phyloP scores from a whole-genome alignment of 495 filamentous ascomycete species.

The Lasiosphaeria ovina region DNA sequence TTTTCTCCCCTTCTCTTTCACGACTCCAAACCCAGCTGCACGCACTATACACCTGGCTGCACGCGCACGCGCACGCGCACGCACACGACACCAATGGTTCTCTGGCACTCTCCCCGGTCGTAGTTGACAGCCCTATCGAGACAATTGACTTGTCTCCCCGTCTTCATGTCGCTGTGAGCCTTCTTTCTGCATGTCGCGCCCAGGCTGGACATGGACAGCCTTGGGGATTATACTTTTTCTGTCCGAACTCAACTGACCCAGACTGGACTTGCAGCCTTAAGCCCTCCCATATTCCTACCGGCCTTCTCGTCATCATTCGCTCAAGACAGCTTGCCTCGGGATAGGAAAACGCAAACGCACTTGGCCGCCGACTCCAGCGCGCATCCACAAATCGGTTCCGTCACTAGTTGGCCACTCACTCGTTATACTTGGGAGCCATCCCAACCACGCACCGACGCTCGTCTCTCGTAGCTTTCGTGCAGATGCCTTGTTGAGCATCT shows the following conservation, averaged over 20 bases:
- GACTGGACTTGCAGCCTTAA: background rate
- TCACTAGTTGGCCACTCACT: background rate
- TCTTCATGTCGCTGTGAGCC: constrained; percentile 35
- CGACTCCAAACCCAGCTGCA: background rate
- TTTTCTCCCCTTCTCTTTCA: constrained; percentile 6
- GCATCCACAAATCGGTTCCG: background rate
- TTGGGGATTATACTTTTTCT: constrained; percentile 1
- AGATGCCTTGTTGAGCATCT: constrained; percentile 17
- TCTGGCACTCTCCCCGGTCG: constrained; percentile 8
- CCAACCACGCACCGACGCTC: background rate
- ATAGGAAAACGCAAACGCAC: constrained; percentile 11
- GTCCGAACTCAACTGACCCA: background rate
- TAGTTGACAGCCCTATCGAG: constrained; percentile 19
- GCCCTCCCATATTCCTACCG: background rate
- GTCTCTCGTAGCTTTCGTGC: constrained; percentile 4
- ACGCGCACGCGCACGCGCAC: too few relatives aligned
- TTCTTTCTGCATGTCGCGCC: background rate
- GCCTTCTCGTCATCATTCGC: constrained; percentile 1
- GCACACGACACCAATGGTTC: constrained; percentile 3
- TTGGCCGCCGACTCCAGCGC: background rate
- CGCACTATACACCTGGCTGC: too few relatives aligned
- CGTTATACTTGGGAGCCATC: constrained; percentile 10
- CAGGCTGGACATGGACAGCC: too few relatives aligned
- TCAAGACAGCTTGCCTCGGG: constrained; percentile 6
- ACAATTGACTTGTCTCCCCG: constrained; percentile 31